Base-by-base conservation (phyloP, 139 green algal genomes). In the Ulvella scutata region DNA sequence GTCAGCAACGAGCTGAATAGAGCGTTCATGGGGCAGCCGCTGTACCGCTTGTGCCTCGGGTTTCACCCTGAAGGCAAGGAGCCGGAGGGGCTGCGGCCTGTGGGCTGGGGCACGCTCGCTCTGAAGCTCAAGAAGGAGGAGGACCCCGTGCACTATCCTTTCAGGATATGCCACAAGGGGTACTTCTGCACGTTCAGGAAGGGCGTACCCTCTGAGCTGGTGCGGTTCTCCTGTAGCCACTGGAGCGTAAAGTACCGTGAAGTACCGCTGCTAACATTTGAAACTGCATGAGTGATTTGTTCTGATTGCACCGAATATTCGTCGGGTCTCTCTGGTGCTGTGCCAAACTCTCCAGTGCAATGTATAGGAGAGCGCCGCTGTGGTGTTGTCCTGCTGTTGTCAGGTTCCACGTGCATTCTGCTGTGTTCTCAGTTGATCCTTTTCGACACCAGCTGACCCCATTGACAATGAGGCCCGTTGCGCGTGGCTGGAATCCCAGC, bases 11-110 rank as follows among this genome's bases (percentile, higher is more conserved):
- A 67, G 31, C 51, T 67, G n/a, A 29, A 6, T n/a, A n/a, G 33
- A 26, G 51, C 20, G 10, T 67, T 67, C 51, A 67, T 67, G 51
- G 51, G 51, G 51, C 51, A 67, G 31, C n/a, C 51, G 51, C n/a
- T 36, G 51, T 67, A 67, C 51, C 51, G 51, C n/a, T 67, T 67
- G 51, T 67, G 51, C 51, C 51, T 67, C n/a, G n/a, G 33, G n/a
- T 67, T n/a, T n/a, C n/a, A 26, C n/a, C n/a, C 31, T 9, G 51
- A 67, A 13, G 51, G 31, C n/a, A n/a, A n/a, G 13, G 51, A n/a
- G 51, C 31, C n/a, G n/a, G 51, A n/a, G 51, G n/a, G 33, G n/a
- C 51, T n/a, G 51, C 51, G n/a, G 51, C n/a, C n/a, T 26, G 33
- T 67, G n/a, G 51, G 51, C 13, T 67, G 51, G 51, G 51, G 51